Evolutionary conservation across 192 early-diverging fungal genomes (phyloP), one percentile per base, ranked within the genome.

Genomic region (Podila epicladia): DNA sequence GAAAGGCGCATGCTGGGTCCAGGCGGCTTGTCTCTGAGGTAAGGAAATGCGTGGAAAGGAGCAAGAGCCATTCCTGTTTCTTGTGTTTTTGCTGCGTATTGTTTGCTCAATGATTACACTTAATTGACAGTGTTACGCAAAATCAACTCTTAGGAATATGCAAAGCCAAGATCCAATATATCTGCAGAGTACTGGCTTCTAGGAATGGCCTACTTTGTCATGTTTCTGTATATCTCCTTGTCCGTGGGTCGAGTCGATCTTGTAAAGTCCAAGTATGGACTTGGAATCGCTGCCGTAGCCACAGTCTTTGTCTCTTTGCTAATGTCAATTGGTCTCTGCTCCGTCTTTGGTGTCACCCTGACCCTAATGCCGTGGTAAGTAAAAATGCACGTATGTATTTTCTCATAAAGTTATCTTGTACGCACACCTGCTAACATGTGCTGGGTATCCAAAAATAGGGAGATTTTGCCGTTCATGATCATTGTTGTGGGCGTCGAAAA

Each of bases 401-500:
- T 19, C 17, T 33, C 17, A 62, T 51, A 31, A 31, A 45, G 20
- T 61, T 51, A 26, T 31, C 59, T 50, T 61, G 12, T 45, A 15
- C n/a, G 5, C 32, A n/a, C 24, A 48, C 49, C 65, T 32, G 9
- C 26, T 13, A 33, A 20, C 65, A 20, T 15, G 41, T 15, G 41
- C 41, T 45, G 41, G 15, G 49, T 57, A 11, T 58, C 45, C 22
- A 19, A 50, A 26, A 31, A 63, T 74, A 92, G 91, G 91, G 90
- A 92, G 67, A 89, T 89, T 57, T 70, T 91, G n/a, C 89, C 92
- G 5, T 90, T 94, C 41, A 83, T 94, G 31, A 84, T 92, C 59
- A 91, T 91, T 70, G 85, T 90, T 3, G 85, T 92, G n/a, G 91
- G 92, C 0, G 85, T 95, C 4, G 94, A 95, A 67, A 95, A 95